Conservation (phyloP, 2,329 filamentous ascomycete species). For the Colletotrichum zoysiae region DNA sequence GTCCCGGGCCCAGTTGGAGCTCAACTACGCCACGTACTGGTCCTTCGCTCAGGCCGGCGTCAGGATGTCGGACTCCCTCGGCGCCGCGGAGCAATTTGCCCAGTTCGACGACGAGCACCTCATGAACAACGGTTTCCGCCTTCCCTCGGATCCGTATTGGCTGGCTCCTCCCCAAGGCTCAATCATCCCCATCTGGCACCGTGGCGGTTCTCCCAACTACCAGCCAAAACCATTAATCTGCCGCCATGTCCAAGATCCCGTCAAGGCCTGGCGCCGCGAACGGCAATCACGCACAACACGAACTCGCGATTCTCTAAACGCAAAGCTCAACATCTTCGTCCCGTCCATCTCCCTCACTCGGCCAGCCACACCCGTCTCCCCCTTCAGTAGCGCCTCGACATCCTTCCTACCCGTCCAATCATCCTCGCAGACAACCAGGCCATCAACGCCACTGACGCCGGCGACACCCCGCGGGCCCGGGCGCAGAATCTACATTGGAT, state of each 20-base stretch:
- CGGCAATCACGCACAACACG: constrained; percentile 6
- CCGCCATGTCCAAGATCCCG: constrained; percentile 34
- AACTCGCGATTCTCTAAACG: neutral
- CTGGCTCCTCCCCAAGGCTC: constrained; percentile 36
- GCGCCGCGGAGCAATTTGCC: constrained; percentile 36
- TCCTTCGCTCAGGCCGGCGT: constrained; percentile 39
- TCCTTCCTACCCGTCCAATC: constrained; percentile 28
- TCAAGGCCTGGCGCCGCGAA: constrained; percentile 38
- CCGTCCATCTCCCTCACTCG: constrained; percentile 36
- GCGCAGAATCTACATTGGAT: constrained; percentile 37
- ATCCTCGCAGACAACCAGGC: constrained; percentile 19
- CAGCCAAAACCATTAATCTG: constrained; percentile 40
- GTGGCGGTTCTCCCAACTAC: constrained; percentile 38
- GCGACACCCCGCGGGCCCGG: constrained; percentile 26
- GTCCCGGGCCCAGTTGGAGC: constrained; percentile 40
- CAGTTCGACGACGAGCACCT: constrained; percentile 41
- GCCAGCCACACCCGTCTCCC: constrained; percentile 34
- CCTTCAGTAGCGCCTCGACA: constrained; percentile 26
- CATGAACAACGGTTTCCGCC: constrained; percentile 40
- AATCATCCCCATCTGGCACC: constrained; percentile 39
- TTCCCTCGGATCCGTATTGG: constrained; percentile 40
- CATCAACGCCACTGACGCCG: constrained; percentile 35
- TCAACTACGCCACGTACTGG: constrained; percentile 40
- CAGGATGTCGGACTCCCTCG: constrained; percentile 39
- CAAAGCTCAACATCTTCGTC: constrained; percentile 35